These are phyloP conservation scores for Moesziomyces antarcticus DNA, from an alignment of 1,284 basidiomycete genomes.

Conservation along the genomic window DNA sequence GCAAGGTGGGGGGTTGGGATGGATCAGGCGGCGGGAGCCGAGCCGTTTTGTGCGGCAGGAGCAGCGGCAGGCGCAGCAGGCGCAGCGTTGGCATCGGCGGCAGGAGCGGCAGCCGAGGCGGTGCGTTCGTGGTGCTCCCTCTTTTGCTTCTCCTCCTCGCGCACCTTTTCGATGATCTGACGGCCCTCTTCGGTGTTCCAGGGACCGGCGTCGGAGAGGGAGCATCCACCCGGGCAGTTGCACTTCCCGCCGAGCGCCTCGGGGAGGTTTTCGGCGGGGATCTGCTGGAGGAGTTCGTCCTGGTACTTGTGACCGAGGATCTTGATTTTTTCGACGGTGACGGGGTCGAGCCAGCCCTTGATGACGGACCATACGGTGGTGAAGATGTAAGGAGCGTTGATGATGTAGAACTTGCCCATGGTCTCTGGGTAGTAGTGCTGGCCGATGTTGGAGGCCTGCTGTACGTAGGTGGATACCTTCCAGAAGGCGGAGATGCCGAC, in stretches of 20 bases:
- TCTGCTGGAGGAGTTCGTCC: slow-evolving; percentile 68
- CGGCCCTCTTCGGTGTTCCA: slow-evolving; percentile 76
- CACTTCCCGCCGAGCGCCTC: slow-evolving; percentile 86
- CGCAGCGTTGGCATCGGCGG: slow-evolving; percentile 1
- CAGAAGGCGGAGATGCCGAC: slow-evolving; percentile 87
- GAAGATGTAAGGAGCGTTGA: slow-evolving; percentile 84
- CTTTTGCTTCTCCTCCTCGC: slow-evolving; percentile 51
- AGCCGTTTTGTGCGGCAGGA: slow-evolving; percentile 16
- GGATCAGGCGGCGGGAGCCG: slow-evolving; percentile 12
- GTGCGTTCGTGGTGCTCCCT: slow-evolving; percentile 29
- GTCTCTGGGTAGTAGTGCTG: slow-evolving; percentile 83
- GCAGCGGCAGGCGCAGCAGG: slow-evolving; percentile 13
- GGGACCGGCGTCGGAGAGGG: slow-evolving; percentile 88
- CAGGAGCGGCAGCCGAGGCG: slow-evolving; percentile 10
- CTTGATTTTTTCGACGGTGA: slow-evolving; percentile 82
- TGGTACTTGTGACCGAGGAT: slow-evolving; percentile 61
- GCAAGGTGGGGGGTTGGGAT: background rate
- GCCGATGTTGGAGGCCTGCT: slow-evolving; percentile 80
- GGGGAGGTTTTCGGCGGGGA: slow-evolving; percentile 84
- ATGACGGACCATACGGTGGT: slow-evolving; percentile 87
- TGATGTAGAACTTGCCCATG: slow-evolving; percentile 97
- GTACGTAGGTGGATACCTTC: slow-evolving; percentile 88
- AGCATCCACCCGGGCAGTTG: slow-evolving; percentile 82
- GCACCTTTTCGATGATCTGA: slow-evolving; percentile 58
- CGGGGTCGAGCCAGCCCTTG: slow-evolving; percentile 94